Conservation (phyloP, 306 rosid species). For the Aeschynomene evenia region DNA sequence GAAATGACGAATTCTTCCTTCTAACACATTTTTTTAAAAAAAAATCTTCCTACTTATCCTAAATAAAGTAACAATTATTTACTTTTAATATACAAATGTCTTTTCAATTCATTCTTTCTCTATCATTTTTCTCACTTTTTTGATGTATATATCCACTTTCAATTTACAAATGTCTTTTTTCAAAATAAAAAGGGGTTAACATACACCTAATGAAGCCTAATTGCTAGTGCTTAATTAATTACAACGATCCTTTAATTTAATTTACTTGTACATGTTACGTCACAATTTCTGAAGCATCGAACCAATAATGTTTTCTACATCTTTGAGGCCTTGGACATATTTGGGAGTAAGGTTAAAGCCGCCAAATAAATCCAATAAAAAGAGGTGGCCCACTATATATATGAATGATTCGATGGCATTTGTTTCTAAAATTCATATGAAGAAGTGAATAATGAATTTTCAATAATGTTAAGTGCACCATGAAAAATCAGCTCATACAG, state of each 20-base stretch:
- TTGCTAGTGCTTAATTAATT: not conserved
- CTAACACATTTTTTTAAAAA: too few relatives aligned
- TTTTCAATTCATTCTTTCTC: too few relatives aligned
- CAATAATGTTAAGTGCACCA: too few relatives aligned
- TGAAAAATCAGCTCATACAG: too few relatives aligned
- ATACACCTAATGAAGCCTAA: not conserved
- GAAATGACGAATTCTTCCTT: too few relatives aligned
- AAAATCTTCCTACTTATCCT: too few relatives aligned
- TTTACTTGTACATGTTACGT: not conserved
- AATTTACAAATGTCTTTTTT: too few relatives aligned
- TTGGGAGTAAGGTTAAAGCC: slow-evolving; percentile 23
- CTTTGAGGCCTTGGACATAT: slow-evolving; percentile 29
- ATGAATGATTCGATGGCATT: slow-evolving; percentile 50
- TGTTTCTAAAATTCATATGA: slow-evolving; percentile 42
- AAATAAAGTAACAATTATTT: too few relatives aligned
- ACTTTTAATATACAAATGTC: too few relatives aligned
- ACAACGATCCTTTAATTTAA: not conserved
- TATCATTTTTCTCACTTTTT: too few relatives aligned
- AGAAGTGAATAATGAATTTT: too few relatives aligned
- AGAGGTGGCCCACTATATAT: slow-evolving; percentile 39
- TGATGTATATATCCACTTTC: too few relatives aligned
- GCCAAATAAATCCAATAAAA: slow-evolving; percentile 41
- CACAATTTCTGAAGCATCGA: not conserved
- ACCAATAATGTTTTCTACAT: not conserved
- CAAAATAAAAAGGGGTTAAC: not conserved